Evolutionary conservation across 2,329 filamentous ascomycete genomes (phyloP).

Genomic region (Pezicula neosporulosa): DNA sequence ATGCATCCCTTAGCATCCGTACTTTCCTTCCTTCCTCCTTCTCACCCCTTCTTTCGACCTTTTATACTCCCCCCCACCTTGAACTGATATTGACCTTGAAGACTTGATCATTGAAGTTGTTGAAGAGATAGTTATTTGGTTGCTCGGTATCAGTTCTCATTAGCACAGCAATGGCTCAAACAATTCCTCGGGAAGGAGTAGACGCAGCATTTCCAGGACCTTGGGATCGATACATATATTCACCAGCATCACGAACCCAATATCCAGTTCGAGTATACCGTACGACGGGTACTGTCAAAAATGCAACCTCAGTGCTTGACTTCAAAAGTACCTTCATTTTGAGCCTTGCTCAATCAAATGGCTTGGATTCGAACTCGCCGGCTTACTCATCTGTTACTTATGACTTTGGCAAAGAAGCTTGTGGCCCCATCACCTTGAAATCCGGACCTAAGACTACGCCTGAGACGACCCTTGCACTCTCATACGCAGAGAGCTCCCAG

Average conservation of each 20-base stretch:
- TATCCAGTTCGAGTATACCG: conserved; percentile 7
- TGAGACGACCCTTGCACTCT: background rate
- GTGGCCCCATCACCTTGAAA: conserved; percentile 4
- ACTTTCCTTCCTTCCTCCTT: too few relatives aligned
- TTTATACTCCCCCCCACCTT: too few relatives aligned
- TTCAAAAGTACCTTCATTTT: conserved; percentile 5
- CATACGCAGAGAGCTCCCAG: conserved; percentile 8
- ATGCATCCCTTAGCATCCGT: too few relatives aligned
- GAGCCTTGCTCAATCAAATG: background rate
- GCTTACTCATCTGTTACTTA: conserved; percentile 6
- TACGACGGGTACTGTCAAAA: conserved; percentile 5
- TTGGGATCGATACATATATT: conserved; percentile 9
- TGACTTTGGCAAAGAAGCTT: conserved; percentile 9
- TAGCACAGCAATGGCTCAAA: background rate
- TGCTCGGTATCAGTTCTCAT: too few relatives aligned
- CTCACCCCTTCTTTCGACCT: too few relatives aligned
- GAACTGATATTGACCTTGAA: too few relatives aligned
- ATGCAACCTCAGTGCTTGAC: conserved; percentile 1
- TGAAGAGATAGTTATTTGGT: too few relatives aligned
- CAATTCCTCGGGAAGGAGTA: conserved; percentile 1
- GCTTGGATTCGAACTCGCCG: background rate
- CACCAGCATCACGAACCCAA: conserved; percentile 8
- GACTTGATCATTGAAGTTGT: too few relatives aligned
- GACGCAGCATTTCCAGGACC: conserved; percentile 5
- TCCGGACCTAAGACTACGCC: conserved; percentile 1